Evolutionary conservation across 306 rosid species (phyloP), one percentile per base, ranked within the genome.

Genomic region (Malus asiatica): DNA sequence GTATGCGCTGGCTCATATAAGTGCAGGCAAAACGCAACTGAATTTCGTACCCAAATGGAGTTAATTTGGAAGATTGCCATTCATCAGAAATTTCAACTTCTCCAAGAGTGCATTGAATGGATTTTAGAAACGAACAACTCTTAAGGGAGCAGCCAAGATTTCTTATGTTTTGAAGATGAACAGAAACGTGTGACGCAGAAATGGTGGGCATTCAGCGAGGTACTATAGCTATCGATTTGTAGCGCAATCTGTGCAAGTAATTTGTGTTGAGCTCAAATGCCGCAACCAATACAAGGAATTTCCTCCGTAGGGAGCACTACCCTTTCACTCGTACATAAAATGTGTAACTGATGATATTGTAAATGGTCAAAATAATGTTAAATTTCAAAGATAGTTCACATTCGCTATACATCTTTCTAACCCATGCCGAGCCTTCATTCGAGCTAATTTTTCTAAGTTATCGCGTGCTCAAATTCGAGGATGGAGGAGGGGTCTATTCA

Each of bases 51-150:
- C 19, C 86, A 89, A 79, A 93, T 93, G 97, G 83, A 77, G 75
- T 61, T 93, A 78, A 84, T 94, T 76, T 83, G 78, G 19, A 87
- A 77, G 77, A 79, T 94, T 52, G 93, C 98, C 68, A 66, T 72
- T 77, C 88, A 86, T 76, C 98, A 90, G 83, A 94, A 91, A 67
- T 94, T 94, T 73, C 91, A 83, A 81, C 92, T 94, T 65, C 95
- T 95, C 74, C 85, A 87, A 73, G 96, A 92, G 78, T 84, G 89
- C 70, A 90, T 92, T 38, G 82, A 94, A 51, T 92, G 97, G 98
- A 85, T 89, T 72, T 87, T 92, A 80, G 86, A 90, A 86, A 73
- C 68, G 64, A 80, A 53, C 77, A 74, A 64, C 62, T 44, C 35
- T 66, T 71, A 23, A 51, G 40, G 20, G 60, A 45, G 25, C 57